Base-by-base conservation (phyloP, 768 basidiomycete species). In the Pleurotus eryngii region DNA sequence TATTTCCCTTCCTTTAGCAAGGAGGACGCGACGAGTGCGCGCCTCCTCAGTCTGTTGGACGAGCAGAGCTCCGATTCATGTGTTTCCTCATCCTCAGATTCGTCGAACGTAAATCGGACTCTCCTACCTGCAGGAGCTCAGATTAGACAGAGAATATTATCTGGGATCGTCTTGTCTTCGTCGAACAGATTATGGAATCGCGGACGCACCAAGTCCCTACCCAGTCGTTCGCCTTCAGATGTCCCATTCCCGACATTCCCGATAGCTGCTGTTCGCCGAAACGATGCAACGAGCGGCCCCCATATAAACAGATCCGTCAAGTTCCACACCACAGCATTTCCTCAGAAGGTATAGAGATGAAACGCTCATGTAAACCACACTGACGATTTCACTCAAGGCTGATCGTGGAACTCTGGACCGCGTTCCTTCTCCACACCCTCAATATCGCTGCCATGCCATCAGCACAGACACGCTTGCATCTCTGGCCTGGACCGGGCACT, bases 401-500 rank as follows among this genome's bases (percentile, higher is more conserved):
- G 46, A 24, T 15, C n/a, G 24, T 27, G 18, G 24, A 5, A 26
- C n/a, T 6, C 11, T 12, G 24, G 22, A n/a, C 17, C 17, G 17
- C 26, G n/a, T 42, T 5, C 51, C 51, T 17, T 56, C 55, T 6
- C 66, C 67, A 15, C 63, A 65, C n/a, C 65, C 67, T 26, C 59
- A 54, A 15, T 64, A 59, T 8, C 42, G 65, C 4, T 61, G 65
- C 5, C 59, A 64, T 24, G 64, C 61, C 46, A 64, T 68, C 20
- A 63, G 66, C 30, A 72, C 70, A 9, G 65, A 65, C 39, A 66
- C 65, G n/a, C 60, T 72, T 9, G 67, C 67, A 27, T 67, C 69
- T 18, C 61, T 70, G 0, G 68, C 70, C 45, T 72, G 70, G 70
- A 70, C 66, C 3, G 70, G 70, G 12, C 61, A 65, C 35, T 40